Evolutionary conservation across 306 rosid species (phyloP), one percentile per base, ranked within the genome.

Genomic region (Betula pendula): DNA sequence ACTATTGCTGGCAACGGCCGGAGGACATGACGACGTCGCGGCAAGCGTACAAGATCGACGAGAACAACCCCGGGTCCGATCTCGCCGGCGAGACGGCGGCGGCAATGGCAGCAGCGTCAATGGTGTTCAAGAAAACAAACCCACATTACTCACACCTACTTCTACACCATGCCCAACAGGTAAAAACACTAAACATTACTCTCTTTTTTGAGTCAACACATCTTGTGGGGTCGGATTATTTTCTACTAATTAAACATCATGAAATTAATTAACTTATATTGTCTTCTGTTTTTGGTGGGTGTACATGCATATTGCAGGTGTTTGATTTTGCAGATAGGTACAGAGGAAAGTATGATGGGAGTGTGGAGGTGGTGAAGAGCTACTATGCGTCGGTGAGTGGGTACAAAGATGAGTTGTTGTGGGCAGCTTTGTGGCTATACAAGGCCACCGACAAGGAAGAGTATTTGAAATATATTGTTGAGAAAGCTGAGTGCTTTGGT

Each of bases 351-450:
- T 96, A 96, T 74, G 99, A 96, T 53, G 88, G 63, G 1, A 90
- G 96, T 75, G 84, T 96, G 77, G 94, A 82, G 52, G 97, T 75
- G 38, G 99, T 91, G 88, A 93, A 91, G 92, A 88, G 84, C 77
- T 96, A 96, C 89, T 96, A 96, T 68, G 91, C 94, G 90, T 96
- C 99, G 85, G 99, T 96, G 98, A 96, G 99, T 88, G 99, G 98
- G 47, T 92, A 86, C 84, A 91, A 59, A 83, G 99, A 96, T 76
- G 99, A 96, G 84, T 72, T 96, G 88, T 77, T 95, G 80, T 95
- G 99, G 99, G 99, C 86, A 69, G 97, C 92, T 80, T 63, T 88
- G 96, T 96, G 99, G 99, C 84, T 96, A 0, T 91, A 92, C 82
- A 91, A 86, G 22, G 97, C 99, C 96, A 96, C 99, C 94, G 97